Evolutionary conservation across 768 basidiomycete genomes (phyloP).

Genomic region (Suillus lakei): DNA sequence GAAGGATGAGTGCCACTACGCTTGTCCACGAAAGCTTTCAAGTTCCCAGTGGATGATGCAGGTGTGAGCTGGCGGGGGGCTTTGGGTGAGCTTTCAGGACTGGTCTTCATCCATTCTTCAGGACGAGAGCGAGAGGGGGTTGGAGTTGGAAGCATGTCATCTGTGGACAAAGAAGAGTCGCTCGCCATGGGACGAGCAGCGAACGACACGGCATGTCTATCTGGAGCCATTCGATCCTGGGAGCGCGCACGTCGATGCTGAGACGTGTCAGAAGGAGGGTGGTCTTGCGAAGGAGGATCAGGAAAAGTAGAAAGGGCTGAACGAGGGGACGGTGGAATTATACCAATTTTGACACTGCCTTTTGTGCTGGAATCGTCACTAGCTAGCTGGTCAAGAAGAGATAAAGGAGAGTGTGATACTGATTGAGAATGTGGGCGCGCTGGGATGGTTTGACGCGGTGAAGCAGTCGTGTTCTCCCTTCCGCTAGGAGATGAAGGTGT

Average conservation of each 20-base stretch:
- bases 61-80: slow-evolving; percentile 31
- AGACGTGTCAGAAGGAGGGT: slow-evolving; percentile 17
- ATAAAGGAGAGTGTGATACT: slow-evolving; percentile 15
- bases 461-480: neutral
- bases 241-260: slow-evolving; percentile 36
- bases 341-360: slow-evolving; percentile 35
- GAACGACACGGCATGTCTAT: slow-evolving; percentile 39
- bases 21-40: slow-evolving; percentile 32
- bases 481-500: slow-evolving; percentile 15
- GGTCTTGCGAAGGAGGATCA: slow-evolving; percentile 19
- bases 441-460: neutral
- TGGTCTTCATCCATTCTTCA: slow-evolving; percentile 22
- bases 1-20: slow-evolving; percentile 12
- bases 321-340: slow-evolving; percentile 34
- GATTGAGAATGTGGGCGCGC: slow-evolving; percentile 16
- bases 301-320: slow-evolving; percentile 14
- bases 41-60: slow-evolving; percentile 37
- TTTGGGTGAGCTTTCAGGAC: slow-evolving; percentile 16
- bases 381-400: slow-evolving; percentile 7
- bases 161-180: slow-evolving; percentile 22
- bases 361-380: slow-evolving; percentile 17
- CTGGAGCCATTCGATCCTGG: slow-evolving; percentile 33
- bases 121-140: slow-evolving; percentile 22
- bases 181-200: slow-evolving; percentile 32
- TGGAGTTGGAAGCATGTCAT: slow-evolving; percentile 35